Evolutionary conservation across 495 filamentous ascomycete genomes (phyloP), one percentile per base, ranked within the genome.

Genomic region (Monascus purpureus): DNA sequence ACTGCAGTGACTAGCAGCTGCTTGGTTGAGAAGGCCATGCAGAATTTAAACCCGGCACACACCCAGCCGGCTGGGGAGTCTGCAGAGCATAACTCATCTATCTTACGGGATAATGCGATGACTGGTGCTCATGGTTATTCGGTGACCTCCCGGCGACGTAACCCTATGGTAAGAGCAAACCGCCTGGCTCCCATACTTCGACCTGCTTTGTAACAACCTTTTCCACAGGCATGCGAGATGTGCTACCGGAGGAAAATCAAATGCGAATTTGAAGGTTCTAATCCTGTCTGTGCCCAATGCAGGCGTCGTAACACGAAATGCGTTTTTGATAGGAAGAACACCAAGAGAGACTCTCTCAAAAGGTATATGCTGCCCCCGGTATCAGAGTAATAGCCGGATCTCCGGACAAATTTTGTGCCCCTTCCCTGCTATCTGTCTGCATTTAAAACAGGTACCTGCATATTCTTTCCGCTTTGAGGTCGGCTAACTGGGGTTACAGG

Each of bases 241-340:
- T 97, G 90, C 49, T 74, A 82, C 44, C 90, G 84, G 61, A 94
- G 86, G 68, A 95, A 95, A 70, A 92, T 90, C 47, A 93, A 90
- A 58, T 97, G 90, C 55, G 86, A 94, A 51, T 75, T 86, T 31
- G 87, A 92, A 52, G 70, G 82, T 33, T 80, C 83, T 18, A 65
- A 73, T 30, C 9, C 30, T 14, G 12, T 45, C 13, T 97, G 90
- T 61, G 74, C 80, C 8, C 90, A 94, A 55, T 97, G 90, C 52
- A 73, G 74, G 43, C 93, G 93, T 50, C 88, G 93, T 60, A 90
- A 87, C 59, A 84, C 79, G 8, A 78, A 82, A 44, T 95, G 90
- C 57, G 73, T 92, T 38, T 93, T 92, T 49, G 85, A 84, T 12
- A 75, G 82, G 33, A 78, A 85, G 19, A 81, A 86, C 59, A 90